Percentiles rank a stretch among this genome's conserved stretches.
Evolutionary conservation across 2,329 filamentous ascomycete species (phyloP).

Genomic region (Aspergillus glaucus): DNA sequence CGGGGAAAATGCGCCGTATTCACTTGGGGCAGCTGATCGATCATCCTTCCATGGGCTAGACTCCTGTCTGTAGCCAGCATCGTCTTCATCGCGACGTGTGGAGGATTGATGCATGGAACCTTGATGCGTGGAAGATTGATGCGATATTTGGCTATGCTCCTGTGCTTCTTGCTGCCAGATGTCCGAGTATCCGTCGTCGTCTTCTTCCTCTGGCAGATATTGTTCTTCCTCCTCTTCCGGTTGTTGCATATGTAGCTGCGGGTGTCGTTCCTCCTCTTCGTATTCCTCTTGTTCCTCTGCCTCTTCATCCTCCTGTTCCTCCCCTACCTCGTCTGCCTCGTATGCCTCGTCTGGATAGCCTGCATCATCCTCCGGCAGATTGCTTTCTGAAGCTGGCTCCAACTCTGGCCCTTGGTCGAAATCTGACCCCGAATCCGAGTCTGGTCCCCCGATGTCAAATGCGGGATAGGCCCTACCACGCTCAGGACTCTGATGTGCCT

Average conservation of each 20-base stretch:
- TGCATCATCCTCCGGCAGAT: neutral
- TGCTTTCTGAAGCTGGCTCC: conserved; percentile 1
- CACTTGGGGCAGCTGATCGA: conserved; percentile 16
- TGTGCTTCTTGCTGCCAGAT: conserved; percentile 44
- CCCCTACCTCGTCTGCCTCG: neutral
- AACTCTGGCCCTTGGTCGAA: neutral
- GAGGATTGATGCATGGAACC: conserved; percentile 15
- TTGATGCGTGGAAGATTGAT: conserved; percentile 10
- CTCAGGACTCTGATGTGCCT: conserved; percentile 8
- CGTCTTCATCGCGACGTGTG: conserved; percentile 9
- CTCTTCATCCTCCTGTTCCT: conserved; percentile 8
- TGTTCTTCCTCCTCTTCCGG: conserved; percentile 11
- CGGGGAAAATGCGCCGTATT: conserved; percentile 21
- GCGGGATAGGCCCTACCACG: neutral
- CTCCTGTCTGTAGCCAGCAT: conserved; percentile 16
- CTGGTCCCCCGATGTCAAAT: neutral
- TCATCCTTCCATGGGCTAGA: conserved; percentile 29
- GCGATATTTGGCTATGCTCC: conserved; percentile 29
- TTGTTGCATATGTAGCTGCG: conserved; percentile 4
- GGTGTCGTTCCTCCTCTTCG: conserved; percentile 31
- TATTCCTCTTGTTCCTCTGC: conserved; percentile 11
- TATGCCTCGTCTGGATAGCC: neutral
- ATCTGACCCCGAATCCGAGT: neutral
- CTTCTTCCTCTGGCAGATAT: conserved; percentile 12
- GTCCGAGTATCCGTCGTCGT: conserved; percentile 37